Conservation (phyloP, 768 basidiomycete genomes). For the Udeniomyces megalosporus region DNA sequence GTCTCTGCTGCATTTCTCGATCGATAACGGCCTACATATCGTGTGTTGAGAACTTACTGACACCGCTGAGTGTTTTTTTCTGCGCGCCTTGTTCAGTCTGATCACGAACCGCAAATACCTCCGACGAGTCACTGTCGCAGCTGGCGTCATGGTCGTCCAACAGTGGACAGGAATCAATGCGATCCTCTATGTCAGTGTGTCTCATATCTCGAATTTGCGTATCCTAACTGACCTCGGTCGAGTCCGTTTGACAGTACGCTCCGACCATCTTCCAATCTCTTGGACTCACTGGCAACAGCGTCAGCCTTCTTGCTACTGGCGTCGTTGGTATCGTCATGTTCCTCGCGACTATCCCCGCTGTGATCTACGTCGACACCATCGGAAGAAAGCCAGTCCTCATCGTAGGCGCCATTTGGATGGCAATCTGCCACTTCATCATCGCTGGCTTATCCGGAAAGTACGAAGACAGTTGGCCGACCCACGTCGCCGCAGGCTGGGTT, state of each 20-base stretch:
- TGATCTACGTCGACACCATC: slow-evolving; percentile 60
- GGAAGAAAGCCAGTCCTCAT: slow-evolving; percentile 59
- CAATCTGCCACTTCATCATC: slow-evolving; percentile 33
- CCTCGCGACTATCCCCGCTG: slow-evolving; percentile 61
- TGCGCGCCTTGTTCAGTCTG: slow-evolving; percentile 45
- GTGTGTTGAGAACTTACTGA: too few relatives aligned
- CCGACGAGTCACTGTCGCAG: slow-evolving; percentile 47
- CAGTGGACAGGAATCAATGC: neutral
- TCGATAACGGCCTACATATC: too few relatives aligned
- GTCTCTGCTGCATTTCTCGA: too few relatives aligned
- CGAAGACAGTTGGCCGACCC: slow-evolving; percentile 41
- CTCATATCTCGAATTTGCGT: neutral
- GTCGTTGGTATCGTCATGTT: slow-evolving; percentile 69
- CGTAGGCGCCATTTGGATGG: slow-evolving; percentile 62
- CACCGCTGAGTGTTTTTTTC: too few relatives aligned
- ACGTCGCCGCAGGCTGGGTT: slow-evolving; percentile 52
- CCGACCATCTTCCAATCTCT: slow-evolving; percentile 44
- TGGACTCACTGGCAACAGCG: slow-evolving; percentile 46
- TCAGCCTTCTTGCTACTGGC: slow-evolving; percentile 45
- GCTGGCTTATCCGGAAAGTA: slow-evolving; percentile 48
- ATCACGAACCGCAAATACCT: slow-evolving; percentile 42
- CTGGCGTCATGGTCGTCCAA: slow-evolving; percentile 44
- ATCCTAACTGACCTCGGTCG: neutral
- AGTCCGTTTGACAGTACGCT: neutral
- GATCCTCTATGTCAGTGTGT: slow-evolving; percentile 42